phyloP scores from a whole-genome alignment of 306 rosid species.

The Senna tora region DNA sequence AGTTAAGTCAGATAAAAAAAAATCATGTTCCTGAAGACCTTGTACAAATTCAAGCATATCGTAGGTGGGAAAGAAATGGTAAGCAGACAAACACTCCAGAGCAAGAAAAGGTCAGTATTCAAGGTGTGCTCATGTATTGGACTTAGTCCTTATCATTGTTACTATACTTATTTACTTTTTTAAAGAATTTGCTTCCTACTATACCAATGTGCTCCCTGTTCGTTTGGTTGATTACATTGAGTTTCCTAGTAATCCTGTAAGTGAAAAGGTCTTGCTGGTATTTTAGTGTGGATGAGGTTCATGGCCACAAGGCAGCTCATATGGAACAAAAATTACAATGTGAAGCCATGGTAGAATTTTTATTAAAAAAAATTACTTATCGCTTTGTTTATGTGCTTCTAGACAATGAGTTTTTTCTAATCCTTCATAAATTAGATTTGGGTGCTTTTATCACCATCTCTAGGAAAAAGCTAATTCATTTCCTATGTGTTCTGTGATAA shows the following conservation, averaged over 20 bases:
- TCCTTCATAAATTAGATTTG: constrained; percentile 24
- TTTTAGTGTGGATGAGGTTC: constrained; percentile 98
- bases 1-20: constrained; percentile 47
- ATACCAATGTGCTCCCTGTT: not conserved
- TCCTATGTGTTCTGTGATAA: constrained; percentile 22
- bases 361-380: constrained; percentile 12
- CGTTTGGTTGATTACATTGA: not conserved
- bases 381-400: constrained; percentile 31
- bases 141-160: not conserved
- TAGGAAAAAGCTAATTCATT: constrained; percentile 30
- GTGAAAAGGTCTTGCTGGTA: constrained; percentile 77
- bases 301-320: constrained; percentile 97
- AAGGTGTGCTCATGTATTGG: constrained; percentile 29
- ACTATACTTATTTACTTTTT: not conserved
- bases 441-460: constrained; percentile 13
- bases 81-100: constrained; percentile 88
- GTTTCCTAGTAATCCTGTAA: not conserved
- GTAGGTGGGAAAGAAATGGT: constrained; percentile 97
- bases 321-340: constrained; percentile 99
- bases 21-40: constrained; percentile 93
- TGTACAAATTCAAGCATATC: constrained; percentile 89
- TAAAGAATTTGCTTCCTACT: constrained; percentile 9
- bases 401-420: constrained; percentile 21
- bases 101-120: constrained; percentile 82
- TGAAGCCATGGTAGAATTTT: constrained; percentile 88